A percentile compares a stretch with the other conserved stretches of the same genome.
phyloP scores from a whole-genome alignment of 352 stramenopile genomes.

The Thalassiosira exigua region DNA sequence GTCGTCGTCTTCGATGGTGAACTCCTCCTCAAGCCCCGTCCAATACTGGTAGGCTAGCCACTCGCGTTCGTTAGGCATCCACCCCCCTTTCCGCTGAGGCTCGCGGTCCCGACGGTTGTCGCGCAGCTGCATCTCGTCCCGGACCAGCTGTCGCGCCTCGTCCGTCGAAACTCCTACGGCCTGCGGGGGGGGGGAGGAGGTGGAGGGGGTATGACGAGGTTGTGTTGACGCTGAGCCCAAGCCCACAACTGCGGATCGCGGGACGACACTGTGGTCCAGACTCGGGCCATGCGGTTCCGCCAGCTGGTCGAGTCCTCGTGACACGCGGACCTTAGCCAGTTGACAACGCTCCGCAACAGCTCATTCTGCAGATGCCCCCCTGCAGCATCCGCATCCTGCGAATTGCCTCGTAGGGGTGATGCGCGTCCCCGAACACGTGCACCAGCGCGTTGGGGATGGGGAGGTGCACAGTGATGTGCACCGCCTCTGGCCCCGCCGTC shows the following conservation, averaged over 20 bases:
- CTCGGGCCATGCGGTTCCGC: not conserved
- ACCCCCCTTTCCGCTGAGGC: not conserved
- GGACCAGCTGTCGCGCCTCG: not conserved
- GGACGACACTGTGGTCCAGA: too few species aligned
- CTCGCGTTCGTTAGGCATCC: not conserved
- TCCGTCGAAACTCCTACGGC: not conserved
- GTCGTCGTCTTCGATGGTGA: not conserved
- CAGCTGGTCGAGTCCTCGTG: not conserved
- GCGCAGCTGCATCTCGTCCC: not conserved
- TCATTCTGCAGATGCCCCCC: not conserved
- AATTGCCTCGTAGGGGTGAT: constrained; percentile 1
- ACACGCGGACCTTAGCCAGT: constrained; percentile 1
- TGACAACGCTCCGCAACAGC: not conserved
- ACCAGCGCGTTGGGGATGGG: not conserved
- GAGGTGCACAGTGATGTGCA: not conserved
- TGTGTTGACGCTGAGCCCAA: not conserved
- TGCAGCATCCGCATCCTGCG: not conserved
- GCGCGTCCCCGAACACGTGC: constrained; percentile 3
- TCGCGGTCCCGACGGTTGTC: not conserved
- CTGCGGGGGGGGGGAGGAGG: not conserved
- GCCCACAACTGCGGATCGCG: too few species aligned
- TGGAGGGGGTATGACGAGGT: not conserved
- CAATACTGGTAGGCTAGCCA: not conserved
- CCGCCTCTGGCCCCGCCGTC: not conserved
- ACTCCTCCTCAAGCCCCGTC: not conserved